Base-by-base conservation (phyloP, 2,329 filamentous ascomycete species). In the Diaporthe ampelina region DNA sequence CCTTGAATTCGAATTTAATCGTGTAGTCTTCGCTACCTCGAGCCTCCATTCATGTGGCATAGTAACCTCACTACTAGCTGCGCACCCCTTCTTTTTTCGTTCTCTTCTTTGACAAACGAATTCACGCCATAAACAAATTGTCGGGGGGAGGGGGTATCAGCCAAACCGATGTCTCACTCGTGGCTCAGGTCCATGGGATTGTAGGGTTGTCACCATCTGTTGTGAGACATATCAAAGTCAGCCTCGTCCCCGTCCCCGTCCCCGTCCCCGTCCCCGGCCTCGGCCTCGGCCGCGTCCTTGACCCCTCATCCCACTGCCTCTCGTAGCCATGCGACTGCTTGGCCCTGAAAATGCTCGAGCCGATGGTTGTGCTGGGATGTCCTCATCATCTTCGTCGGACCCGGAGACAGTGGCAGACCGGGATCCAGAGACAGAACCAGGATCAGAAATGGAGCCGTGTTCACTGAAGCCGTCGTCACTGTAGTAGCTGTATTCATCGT, bases 401-500 rank as follows among this genome's bases (percentile, higher is more conserved):
- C 29, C 69, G 17, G 57, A 50, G 48, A 26, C 48, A 15, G 67
- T 13, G 17, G 3, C 52, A 45, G 67, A 32, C 7, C 24, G 50
- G 19, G 67, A 57, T 6, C 19, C 43, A 26, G 68, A 59, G 6
- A 3, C 43, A 35, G 56, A 29, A 15, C n/a, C 54, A 40, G 35
- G 8, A 8, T 15, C 56, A 17, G 65, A 54, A 21, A 57, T 73
- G 35, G 74, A 73, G 17, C 71, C 75, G 40, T 73, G 73, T 13
- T 76, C 76, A 37, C 71, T 59, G 48, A 73, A 74, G 32, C 70
- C 48, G 35, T 56, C 57, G 10, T 48, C 59, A 21, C 73, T 70
- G 43, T 74, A 74, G 13, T 75, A 74, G 61, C 67, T 75, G 61
- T 73, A 75, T 19, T 70, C 75, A 1, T 78, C 77, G 11, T 79